These are phyloP conservation scores for Diplodia sapinea DNA, from an alignment of 2,329 filamentous ascomycete species.

Conservation along the genomic window DNA sequence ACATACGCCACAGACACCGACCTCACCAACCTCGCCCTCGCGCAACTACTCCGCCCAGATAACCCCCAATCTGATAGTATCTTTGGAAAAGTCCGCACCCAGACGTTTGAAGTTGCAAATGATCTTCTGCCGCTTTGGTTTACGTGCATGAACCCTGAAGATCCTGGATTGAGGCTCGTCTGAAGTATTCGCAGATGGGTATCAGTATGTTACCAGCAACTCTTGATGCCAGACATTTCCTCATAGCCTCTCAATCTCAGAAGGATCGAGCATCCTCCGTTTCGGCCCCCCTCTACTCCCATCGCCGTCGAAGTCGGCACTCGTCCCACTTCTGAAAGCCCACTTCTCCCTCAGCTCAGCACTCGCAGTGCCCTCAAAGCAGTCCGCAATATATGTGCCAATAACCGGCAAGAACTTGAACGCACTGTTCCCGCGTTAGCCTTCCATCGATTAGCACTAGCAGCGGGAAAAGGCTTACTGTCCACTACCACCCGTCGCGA, in stretches of 20 bases:
- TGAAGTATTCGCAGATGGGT: too few species aligned
- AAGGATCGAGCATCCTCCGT: slow-evolving; percentile 29
- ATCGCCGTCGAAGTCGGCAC: slow-evolving; percentile 31
- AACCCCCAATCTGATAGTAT: not conserved
- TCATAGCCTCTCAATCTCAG: slow-evolving; percentile 31
- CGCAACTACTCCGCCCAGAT: not conserved
- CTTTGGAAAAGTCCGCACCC: not conserved
- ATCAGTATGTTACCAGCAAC: too few species aligned
- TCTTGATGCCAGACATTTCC: not conserved
- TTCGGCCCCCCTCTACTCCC: slow-evolving; percentile 34
- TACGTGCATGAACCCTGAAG: not conserved
- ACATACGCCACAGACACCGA: not conserved
- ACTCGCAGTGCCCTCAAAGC: slow-evolving; percentile 26
- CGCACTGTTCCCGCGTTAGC: slow-evolving; percentile 30
- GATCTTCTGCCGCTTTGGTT: not conserved
- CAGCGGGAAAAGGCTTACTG: slow-evolving; percentile 47
- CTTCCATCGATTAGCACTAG: not conserved
- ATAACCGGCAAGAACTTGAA: slow-evolving; percentile 39
- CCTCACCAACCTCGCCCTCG: not conserved
- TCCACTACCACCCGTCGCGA: slow-evolving; percentile 68
- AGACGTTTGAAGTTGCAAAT: not conserved
- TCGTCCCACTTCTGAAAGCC: slow-evolving; percentile 32
- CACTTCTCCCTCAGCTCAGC: slow-evolving; percentile 31
- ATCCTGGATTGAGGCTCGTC: not conserved
- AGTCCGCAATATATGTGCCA: slow-evolving; percentile 33